phyloP scores from a whole-genome alignment of 1,139 yeast genomes.

The Suhomyces choctaworum region DNA sequence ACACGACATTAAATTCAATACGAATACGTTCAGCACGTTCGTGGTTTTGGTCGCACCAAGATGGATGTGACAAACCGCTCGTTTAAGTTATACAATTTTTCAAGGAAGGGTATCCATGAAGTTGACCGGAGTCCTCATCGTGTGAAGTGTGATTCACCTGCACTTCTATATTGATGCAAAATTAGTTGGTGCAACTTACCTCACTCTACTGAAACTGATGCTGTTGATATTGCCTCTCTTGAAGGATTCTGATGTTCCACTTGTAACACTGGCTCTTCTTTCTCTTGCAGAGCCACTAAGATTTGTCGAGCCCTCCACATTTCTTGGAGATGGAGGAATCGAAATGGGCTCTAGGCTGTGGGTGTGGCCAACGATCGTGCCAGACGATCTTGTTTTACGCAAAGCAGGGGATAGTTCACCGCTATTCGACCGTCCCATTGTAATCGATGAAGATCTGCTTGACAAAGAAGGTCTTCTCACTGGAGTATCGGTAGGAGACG shows the following conservation, averaged over 20 bases:
- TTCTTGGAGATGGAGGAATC: conserved; percentile 1
- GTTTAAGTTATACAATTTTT: too few relatives aligned
- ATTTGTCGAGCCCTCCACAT: not conserved
- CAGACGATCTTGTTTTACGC: conserved; percentile 19
- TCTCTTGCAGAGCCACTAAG: not conserved
- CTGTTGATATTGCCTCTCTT: conserved; percentile 18
- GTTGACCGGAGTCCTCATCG: too few relatives aligned
- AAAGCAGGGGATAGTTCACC: conserved; percentile 14
- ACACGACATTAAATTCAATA: too few relatives aligned
- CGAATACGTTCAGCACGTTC: too few relatives aligned
- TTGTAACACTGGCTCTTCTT: conserved; percentile 1
- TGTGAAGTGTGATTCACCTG: too few relatives aligned
- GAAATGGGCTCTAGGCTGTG: conserved; percentile 1
- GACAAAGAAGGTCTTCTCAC: conserved; percentile 17
- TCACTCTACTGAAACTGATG: conserved; percentile 37
- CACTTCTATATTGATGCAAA: too few relatives aligned
- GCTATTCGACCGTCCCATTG: not conserved
- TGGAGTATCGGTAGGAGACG: conserved; percentile 18
- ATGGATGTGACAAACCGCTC: too few relatives aligned
- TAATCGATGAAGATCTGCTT: conserved; percentile 12
- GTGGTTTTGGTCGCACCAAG: too few relatives aligned
- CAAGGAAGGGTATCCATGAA: too few relatives aligned
- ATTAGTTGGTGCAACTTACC: conserved; percentile 19
- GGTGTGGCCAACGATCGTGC: conserved; percentile 13
- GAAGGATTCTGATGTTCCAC: conserved; percentile 14